These are phyloP conservation scores for Murraya paniculata DNA, from an alignment of 345 rosid species.

Conservation along the genomic window DNA sequence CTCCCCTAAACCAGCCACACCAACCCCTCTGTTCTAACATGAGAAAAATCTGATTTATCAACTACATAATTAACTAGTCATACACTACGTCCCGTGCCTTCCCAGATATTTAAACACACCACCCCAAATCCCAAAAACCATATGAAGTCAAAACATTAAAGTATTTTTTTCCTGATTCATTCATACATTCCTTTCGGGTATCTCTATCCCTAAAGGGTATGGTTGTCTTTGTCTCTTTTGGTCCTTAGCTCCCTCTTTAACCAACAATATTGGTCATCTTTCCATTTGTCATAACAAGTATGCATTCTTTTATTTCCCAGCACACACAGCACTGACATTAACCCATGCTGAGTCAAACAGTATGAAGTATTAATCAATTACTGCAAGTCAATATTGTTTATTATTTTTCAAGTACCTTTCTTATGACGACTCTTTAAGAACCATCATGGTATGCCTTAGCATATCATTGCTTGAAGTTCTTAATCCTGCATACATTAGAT, in stretches of 20 bases:
- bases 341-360: background rate
- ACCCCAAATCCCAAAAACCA: background rate
- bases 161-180: background rate
- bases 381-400: background rate
- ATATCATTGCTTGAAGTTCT: background rate
- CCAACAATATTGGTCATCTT: background rate
- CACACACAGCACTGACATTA: background rate
- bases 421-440: background rate
- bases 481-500: background rate
- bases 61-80: background rate
- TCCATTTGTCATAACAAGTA: background rate
- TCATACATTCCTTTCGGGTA: background rate
- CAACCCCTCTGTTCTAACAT: background rate
- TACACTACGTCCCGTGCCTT: background rate
- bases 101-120: background rate
- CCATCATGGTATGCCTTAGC: background rate
- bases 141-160: background rate
- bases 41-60: background rate
- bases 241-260: background rate
- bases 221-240: background rate
- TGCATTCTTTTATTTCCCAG: background rate
- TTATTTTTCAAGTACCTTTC: background rate
- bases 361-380: background rate
- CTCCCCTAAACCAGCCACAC: background rate
- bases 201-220: background rate